Base-by-base conservation (phyloP, 2,329 filamentous ascomycete species). In the Didymella lethalis region DNA sequence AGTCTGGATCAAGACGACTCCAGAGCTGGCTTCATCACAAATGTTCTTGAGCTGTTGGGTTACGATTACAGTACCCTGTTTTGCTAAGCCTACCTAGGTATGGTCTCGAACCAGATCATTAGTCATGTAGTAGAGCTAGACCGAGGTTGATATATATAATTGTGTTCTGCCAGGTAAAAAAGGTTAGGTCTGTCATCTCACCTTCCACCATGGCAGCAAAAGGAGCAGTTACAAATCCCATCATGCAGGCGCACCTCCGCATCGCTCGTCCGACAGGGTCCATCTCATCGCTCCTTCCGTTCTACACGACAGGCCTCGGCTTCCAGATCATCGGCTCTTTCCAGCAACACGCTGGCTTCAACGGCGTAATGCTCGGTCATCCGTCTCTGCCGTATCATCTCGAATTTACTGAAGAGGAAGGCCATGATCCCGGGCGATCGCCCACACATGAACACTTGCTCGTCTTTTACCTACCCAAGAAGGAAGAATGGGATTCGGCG, bases 401-500 rank as follows among this genome's bases (percentile, higher is more conserved):
- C 18, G 80, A 83, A 62, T 79, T 82, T 56, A 81, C 78, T 0
- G 67, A 69, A 3, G 66, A 75, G 40, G 29, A 61, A 11, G 76
- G 72, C 0, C 76, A 80, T 53, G 64, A 73, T 2, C 75, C 67
- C 4, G 77, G 75, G 3, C 67, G 69, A 34, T 28, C 77, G 7
- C 79, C 80, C 3, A 79, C 78, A 0, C 70, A 78, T 52, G 80
- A 82, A 61, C 81, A 82, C 54, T 66, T 82, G 28, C 64, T 82
- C 2, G 74, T 82, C 8, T 80, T 82, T 44, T 81, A 82, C 65
- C 64, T 82, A 0, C 74, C 77, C 0, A 73, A 77, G 3, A 32
- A 61, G 1, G 62, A 59, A 0, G 69, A 69, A 1, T 78, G 75
- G 61, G 44, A 64, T 12, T 58, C 55, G 0, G 75, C 75, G 3